phyloP scores from a whole-genome alignment of 768 basidiomycete species.

The Arthromyces matolae region DNA sequence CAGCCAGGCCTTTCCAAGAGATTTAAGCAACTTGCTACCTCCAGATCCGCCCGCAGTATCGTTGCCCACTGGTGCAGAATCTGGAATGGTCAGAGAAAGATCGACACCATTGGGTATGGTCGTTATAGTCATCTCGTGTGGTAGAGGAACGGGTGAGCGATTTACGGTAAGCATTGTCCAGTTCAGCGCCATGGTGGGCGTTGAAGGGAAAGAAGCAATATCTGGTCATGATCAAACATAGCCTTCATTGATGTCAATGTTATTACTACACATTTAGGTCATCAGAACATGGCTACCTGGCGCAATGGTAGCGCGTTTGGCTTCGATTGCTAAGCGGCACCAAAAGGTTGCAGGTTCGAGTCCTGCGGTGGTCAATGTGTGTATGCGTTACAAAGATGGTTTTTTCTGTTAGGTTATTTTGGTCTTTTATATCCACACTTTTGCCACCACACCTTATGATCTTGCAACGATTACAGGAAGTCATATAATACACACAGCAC shows the following conservation, averaged over 20 bases:
- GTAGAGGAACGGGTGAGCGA: conserved; percentile 59
- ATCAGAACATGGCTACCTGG: conserved; percentile 59
- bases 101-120: conserved; percentile 57
- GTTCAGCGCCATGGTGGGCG: conserved; percentile 66
- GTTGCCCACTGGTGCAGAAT: conserved; percentile 38
- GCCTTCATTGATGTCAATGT: neutral
- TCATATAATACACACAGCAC: too few relatives aligned
- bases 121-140: conserved; percentile 56
- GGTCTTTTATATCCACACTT: neutral
- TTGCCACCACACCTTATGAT: neutral
- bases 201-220: neutral
- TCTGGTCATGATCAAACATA: neutral
- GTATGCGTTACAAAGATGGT: too few relatives aligned
- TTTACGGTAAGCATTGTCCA: conserved; percentile 66
- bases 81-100: conserved; percentile 54
- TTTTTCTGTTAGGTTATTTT: too few relatives aligned
- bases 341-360: conserved; percentile 97
- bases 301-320: conserved; percentile 96
- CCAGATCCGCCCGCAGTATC: conserved; percentile 49
- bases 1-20: conserved; percentile 54
- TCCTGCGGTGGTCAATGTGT: conserved; percentile 94
- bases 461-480: conserved; percentile 8
- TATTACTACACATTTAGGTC: neutral
- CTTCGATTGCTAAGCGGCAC: conserved; percentile 76
- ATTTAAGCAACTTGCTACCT: conserved; percentile 55